Evolutionary conservation across 192 early-diverging fungal genomes (phyloP).

Genomic region (Thoreauomyces humboldtii): DNA sequence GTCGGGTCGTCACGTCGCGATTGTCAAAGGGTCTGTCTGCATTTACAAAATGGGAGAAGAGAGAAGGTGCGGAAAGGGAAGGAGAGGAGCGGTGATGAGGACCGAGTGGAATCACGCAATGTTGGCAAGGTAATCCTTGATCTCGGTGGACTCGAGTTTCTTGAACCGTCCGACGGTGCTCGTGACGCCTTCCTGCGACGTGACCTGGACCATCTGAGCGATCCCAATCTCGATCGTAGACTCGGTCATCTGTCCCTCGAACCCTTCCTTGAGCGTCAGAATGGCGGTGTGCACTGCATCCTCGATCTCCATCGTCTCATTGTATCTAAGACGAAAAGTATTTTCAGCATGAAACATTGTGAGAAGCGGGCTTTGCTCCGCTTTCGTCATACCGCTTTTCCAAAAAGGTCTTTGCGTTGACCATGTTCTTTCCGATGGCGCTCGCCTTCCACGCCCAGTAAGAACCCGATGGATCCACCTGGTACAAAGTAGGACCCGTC

Average conservation of each 20-base stretch:
- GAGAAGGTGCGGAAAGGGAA: too few relatives aligned
- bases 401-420: slow-evolving; percentile 98
- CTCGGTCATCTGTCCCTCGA: slow-evolving; percentile 98
- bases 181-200: slow-evolving; percentile 54
- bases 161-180: slow-evolving; percentile 72
- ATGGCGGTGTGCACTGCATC: slow-evolving; percentile 99
- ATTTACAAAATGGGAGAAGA: too few relatives aligned
- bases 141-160: slow-evolving; percentile 76
- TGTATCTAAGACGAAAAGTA: slow-evolving; percentile 52
- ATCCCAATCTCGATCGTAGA: slow-evolving; percentile 94
- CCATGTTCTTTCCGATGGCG: slow-evolving; percentile 99
- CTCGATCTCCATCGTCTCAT: slow-evolving; percentile 93
- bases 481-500: slow-evolving; percentile 87
- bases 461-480: slow-evolving; percentile 98
- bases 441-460: slow-evolving; percentile 99
- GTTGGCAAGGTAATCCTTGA: slow-evolving; percentile 98
- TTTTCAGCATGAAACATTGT: background rate
- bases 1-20: too few relatives aligned
- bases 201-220: slow-evolving; percentile 49
- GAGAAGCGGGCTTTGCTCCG: background rate
- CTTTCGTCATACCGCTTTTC: slow-evolving; percentile 77
- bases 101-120: too few relatives aligned
- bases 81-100: too few relatives aligned
- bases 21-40: too few relatives aligned
- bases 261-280: slow-evolving; percentile 98